Evolutionary conservation across 345 rosid species (phyloP).

Genomic region (Arabidopsis suecica): DNA sequence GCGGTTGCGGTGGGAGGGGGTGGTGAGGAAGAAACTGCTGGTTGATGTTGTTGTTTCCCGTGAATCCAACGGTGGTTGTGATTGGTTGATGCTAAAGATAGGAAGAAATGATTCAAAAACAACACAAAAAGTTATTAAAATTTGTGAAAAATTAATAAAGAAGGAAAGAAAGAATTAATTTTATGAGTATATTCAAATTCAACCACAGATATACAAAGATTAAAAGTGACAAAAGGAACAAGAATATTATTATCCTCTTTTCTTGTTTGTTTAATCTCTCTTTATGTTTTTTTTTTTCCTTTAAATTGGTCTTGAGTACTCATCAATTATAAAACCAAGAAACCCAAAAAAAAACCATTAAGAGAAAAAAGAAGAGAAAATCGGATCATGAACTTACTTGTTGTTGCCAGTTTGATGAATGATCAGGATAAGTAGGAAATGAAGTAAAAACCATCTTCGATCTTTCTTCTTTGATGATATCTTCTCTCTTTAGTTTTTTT

Average conservation of each 20-base stretch:
- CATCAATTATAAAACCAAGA: neutral
- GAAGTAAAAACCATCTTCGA: conserved; percentile 49
- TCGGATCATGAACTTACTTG: conserved; percentile 42
- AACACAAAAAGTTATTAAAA: conserved; percentile 22
- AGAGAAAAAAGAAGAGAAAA: neutral
- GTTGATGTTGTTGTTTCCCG: conserved; percentile 46
- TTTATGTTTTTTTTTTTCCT: conserved; percentile 10
- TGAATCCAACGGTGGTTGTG: conserved; percentile 51
- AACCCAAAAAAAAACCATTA: neutral
- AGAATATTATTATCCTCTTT: conserved; percentile 45
- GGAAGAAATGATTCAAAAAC: conserved; percentile 27
- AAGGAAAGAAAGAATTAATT: conserved; percentile 33
- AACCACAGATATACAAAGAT: conserved; percentile 45
- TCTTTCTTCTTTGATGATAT: conserved; percentile 39
- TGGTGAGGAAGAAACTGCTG: conserved; percentile 43
- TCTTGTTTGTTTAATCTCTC: conserved; percentile 31
- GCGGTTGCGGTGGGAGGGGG: conserved; percentile 45
- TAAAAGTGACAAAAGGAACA: conserved; percentile 48
- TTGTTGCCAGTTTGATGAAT: conserved; percentile 50
- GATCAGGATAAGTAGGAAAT: conserved; percentile 43
- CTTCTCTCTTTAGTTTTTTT: conserved; percentile 26
- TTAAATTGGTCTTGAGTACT: conserved; percentile 18
- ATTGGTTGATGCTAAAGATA: conserved; percentile 46
- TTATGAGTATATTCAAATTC: conserved; percentile 49
- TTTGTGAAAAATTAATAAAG: conserved; percentile 22